Evolutionary conservation across 345 rosid genomes (phyloP).

Genomic region (Corymbia maculata): DNA sequence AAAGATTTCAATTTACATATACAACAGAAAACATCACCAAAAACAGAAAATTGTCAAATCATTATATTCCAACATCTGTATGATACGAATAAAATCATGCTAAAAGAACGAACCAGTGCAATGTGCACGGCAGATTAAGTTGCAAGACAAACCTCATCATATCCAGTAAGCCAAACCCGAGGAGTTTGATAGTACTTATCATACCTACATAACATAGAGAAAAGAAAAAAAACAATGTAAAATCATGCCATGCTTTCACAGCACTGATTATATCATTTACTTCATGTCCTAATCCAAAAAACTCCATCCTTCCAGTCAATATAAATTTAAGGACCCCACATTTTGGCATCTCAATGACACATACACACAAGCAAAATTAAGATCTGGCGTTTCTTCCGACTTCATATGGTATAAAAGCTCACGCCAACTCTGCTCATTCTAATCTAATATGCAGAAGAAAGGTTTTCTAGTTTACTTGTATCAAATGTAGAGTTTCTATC

Average conservation of each 20-base stretch:
- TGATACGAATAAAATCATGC: background rate
- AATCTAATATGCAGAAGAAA: background rate
- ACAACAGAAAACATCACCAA: background rate
- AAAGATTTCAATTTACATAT: background rate
- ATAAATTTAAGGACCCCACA: background rate
- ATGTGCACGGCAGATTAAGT: background rate
- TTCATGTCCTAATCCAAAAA: background rate
- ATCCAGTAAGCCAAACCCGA: constrained; percentile 91
- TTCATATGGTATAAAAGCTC: background rate
- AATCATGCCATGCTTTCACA: background rate
- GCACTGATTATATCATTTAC: background rate
- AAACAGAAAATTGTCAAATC: background rate
- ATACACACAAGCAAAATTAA: background rate
- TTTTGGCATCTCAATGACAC: background rate
- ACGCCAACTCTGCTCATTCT: background rate
- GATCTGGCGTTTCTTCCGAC: background rate
- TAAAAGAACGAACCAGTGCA: background rate
- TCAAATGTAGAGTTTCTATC: background rate
- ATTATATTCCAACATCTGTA: background rate
- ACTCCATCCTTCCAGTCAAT: background rate
- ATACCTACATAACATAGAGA: constrained; percentile 36
- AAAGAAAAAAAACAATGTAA: background rate
- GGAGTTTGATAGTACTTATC: constrained; percentile 94
- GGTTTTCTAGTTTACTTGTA: background rate
- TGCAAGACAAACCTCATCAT: constrained; percentile 59